Evolutionary conservation across 176 grass and related monocot species (phyloP).

Genomic region (Avena atlantica): DNA sequence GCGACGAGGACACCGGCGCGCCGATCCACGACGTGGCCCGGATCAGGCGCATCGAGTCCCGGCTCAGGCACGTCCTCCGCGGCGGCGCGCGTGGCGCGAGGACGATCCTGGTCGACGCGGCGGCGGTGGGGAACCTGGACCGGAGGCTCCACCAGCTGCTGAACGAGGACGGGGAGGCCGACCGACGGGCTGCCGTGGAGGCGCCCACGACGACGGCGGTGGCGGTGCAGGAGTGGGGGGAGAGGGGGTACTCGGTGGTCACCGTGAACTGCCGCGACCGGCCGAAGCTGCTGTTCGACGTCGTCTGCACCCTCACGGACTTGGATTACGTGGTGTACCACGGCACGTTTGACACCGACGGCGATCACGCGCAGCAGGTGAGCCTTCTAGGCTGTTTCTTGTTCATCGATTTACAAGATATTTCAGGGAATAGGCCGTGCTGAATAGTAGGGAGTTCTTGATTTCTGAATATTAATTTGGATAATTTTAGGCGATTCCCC

Average conservation of each 20-base stretch:
- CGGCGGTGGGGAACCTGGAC: constrained; percentile 52
- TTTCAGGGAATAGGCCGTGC: no score
- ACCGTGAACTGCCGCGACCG: constrained; percentile 81
- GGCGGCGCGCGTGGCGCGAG: constrained; percentile 59
- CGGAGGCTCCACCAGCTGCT: constrained; percentile 91
- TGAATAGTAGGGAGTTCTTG: background rate
- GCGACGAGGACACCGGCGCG: constrained; percentile 60
- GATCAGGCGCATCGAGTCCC: constrained; percentile 58
- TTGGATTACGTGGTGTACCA: constrained; percentile 96
- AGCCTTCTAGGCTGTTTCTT: constrained; percentile 21
- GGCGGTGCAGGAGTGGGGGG: constrained; percentile 73
- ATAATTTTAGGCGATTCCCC: constrained; percentile 12
- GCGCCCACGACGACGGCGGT: constrained; percentile 26
- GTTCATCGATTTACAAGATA: background rate
- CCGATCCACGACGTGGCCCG: constrained; percentile 57
- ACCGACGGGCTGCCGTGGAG: constrained; percentile 10
- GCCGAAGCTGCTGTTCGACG: constrained; percentile 91
- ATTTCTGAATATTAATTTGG: constrained; percentile 13
- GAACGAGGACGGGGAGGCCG: constrained; percentile 63
- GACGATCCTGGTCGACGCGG: constrained; percentile 44
- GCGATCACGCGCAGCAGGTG: constrained; percentile 82
- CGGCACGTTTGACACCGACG: constrained; percentile 77
- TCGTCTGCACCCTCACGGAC: constrained; percentile 88
- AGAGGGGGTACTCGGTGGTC: constrained; percentile 82
- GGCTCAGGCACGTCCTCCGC: constrained; percentile 73